These are phyloP conservation scores for Sphagnum fallax DNA, from an alignment of 228 moss, liverwort and hornwort species.

Conservation along the genomic window DNA sequence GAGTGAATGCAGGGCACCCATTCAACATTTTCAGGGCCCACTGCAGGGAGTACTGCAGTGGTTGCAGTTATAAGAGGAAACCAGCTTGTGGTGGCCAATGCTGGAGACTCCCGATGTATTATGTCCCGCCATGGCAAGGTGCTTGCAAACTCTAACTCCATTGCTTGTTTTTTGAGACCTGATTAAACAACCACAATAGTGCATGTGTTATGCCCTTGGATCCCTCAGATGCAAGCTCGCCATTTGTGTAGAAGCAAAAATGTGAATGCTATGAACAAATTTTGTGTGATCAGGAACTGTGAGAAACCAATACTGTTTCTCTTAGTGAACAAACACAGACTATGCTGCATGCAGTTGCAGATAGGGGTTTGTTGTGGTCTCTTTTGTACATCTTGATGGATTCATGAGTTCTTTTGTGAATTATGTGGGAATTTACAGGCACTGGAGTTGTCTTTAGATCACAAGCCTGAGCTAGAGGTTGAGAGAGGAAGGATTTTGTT, in stretches of 20 bases:
- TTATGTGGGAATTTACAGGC: slow-evolving; percentile 18
- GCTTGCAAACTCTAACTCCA: background rate
- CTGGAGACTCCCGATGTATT: slow-evolving; percentile 61
- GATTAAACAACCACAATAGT: background rate
- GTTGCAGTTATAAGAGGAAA: slow-evolving; percentile 41
- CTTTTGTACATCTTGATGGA: too few species aligned
- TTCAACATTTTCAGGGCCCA: slow-evolving; percentile 37
- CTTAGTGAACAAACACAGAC: too few species aligned
- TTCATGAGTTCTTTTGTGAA: too few species aligned
- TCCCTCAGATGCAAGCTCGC: too few species aligned
- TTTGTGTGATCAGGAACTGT: too few species aligned
- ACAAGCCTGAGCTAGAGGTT: slow-evolving; percentile 44
- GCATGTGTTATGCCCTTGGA: too few species aligned
- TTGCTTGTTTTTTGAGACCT: background rate
- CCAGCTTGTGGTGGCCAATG: slow-evolving; percentile 50
- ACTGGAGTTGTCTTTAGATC: slow-evolving; percentile 43
- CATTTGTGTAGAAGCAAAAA: too few species aligned
- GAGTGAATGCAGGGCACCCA: slow-evolving; percentile 47
- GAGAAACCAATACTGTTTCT: too few species aligned
- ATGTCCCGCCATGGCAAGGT: slow-evolving; percentile 55
- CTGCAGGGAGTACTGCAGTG: slow-evolving; percentile 58
- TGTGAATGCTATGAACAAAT: too few species aligned
- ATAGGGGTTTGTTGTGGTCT: too few species aligned
- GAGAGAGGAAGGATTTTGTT: slow-evolving; percentile 32
- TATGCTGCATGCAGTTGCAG: too few species aligned